Conservation (phyloP, 2,329 filamentous ascomycete genomes). For the Orbilia blumenaviensis region DNA sequence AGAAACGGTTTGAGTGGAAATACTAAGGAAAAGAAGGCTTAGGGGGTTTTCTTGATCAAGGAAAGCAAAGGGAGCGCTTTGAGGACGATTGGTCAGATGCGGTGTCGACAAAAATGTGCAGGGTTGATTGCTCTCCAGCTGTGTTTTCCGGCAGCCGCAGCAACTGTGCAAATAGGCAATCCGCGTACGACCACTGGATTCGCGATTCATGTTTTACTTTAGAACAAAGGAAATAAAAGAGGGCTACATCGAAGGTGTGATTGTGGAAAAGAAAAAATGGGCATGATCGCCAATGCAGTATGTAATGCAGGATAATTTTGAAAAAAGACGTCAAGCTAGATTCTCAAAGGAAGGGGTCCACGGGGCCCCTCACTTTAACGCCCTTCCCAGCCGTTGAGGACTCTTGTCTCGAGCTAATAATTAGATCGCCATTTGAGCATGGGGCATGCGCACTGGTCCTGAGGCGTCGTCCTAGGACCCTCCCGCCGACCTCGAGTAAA, state of each 20-base stretch:
- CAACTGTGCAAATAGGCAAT: too few species aligned
- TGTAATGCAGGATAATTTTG: constrained; percentile 10
- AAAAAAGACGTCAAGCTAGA: constrained; percentile 10
- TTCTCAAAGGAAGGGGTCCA: background rate
- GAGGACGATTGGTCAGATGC: background rate
- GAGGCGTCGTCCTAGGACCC: background rate
- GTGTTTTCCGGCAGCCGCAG: background rate
- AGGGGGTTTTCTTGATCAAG: too few species aligned
- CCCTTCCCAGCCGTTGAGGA: constrained; percentile 21
- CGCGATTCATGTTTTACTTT: too few species aligned
- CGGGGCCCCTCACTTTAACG: constrained; percentile 30
- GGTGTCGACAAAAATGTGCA: constrained; percentile 33
- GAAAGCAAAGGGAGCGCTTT: background rate
- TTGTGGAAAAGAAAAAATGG: background rate
- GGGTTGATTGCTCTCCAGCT: constrained; percentile 19
- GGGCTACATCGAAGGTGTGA: too few species aligned
- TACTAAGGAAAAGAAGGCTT: constrained; percentile 5
- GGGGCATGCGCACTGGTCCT: too few species aligned
- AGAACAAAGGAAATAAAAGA: too few species aligned
- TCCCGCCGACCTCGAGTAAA: constrained; percentile 25
- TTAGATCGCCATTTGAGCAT: background rate
- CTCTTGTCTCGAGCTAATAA: background rate
- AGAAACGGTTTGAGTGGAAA: background rate
- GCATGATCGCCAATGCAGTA: constrained; percentile 25
- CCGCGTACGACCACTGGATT: too few species aligned